These are phyloP conservation scores for Agaricales sp. DNA, from an alignment of 1,284 basidiomycete genomes.

Conservation along the genomic window DNA sequence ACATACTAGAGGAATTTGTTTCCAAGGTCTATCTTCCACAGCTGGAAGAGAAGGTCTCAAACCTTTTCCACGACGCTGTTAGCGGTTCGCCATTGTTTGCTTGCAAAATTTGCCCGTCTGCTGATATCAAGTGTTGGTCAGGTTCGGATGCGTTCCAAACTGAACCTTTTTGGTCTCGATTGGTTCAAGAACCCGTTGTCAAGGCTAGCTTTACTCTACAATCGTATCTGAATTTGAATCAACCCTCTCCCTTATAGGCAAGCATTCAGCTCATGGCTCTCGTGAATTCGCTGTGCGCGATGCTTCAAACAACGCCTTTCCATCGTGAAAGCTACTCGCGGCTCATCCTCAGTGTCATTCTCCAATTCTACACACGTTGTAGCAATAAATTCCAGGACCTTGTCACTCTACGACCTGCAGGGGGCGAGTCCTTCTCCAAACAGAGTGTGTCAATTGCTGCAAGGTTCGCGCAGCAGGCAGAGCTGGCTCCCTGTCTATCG, in stretches of 20 bases:
- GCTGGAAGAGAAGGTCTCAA: slow-evolving; percentile 88
- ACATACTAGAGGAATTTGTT: slow-evolving; percentile 90
- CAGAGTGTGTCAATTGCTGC: slow-evolving; percentile 51
- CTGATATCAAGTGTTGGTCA: slow-evolving; percentile 17
- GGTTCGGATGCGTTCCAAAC: slow-evolving; percentile 81
- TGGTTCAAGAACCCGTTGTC: slow-evolving; percentile 65
- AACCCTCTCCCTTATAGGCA: slow-evolving; percentile 34
- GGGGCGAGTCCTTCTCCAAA: slow-evolving; percentile 27
- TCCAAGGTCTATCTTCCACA: slow-evolving; percentile 89
- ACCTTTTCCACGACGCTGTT: slow-evolving; percentile 80
- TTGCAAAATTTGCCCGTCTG: slow-evolving; percentile 2
- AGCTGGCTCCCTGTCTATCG: slow-evolving; percentile 63
- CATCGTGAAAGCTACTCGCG: slow-evolving; percentile 90
- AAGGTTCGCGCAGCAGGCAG: slow-evolving; percentile 79
- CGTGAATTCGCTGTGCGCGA: slow-evolving; percentile 86
- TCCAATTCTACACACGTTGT: slow-evolving; percentile 94
- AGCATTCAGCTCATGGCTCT: slow-evolving; percentile 82
- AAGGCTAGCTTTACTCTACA: slow-evolving; percentile 51
- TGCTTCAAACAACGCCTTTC: slow-evolving; percentile 93
- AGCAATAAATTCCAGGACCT: slow-evolving; percentile 79
- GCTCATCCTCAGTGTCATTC: slow-evolving; percentile 91
- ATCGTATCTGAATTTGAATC: background rate
- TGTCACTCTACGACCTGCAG: slow-evolving; percentile 30
- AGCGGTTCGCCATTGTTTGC: slow-evolving; percentile 38
- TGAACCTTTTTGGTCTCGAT: slow-evolving; percentile 50